Evolutionary conservation across 495 filamentous ascomycete genomes (phyloP).

Genomic region (Aspergillus sclerotiicarbonarius): DNA sequence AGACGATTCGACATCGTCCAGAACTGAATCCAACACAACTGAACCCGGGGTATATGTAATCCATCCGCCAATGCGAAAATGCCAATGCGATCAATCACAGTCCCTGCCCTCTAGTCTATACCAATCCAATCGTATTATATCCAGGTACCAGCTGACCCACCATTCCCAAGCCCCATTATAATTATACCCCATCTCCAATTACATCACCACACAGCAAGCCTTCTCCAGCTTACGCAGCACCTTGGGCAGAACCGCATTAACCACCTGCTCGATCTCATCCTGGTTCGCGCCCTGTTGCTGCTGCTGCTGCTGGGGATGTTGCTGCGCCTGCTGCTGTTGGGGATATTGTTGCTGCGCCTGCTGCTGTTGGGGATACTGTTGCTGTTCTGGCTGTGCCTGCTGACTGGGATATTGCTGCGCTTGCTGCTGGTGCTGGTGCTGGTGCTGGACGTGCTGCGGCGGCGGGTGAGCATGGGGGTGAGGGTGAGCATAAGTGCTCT

Average conservation of each 20-base stretch:
- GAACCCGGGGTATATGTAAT: constrained; percentile 12
- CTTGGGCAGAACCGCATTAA: constrained; percentile 59
- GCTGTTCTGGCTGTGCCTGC: constrained; percentile 21
- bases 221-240: constrained; percentile 63
- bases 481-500: no score
- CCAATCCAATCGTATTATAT: no score
- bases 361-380: constrained; percentile 27
- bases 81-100: background rate
- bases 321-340: constrained; percentile 42
- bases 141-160: no score
- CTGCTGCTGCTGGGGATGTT: constrained; percentile 35
- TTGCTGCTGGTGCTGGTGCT: constrained; percentile 30
- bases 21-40: background rate
- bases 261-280: constrained; percentile 62
- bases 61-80: background rate
- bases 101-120: background rate
- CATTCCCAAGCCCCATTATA: no score
- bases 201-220: constrained; percentile 81
- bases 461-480: no score
- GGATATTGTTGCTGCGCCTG: no score
- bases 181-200: no score
- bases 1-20: background rate
- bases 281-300: constrained; percentile 45
- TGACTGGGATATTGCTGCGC: constrained; percentile 26
- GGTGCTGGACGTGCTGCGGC: no score